These are phyloP conservation scores for Daldinia bambusicola DNA, from an alignment of 495 filamentous ascomycete species.

Conservation along the genomic window DNA sequence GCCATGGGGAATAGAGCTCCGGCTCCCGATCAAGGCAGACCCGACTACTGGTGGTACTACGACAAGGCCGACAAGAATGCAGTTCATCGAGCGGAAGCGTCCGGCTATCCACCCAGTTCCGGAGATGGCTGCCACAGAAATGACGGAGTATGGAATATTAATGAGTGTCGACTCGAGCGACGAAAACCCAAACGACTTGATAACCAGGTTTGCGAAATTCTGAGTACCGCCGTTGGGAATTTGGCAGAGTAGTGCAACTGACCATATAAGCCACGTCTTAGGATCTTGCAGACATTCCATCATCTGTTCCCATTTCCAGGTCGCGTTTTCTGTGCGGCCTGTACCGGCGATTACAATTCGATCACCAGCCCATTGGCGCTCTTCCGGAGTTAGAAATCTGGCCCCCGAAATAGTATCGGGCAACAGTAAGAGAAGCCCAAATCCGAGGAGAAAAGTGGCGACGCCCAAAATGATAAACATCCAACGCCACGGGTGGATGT, in stretches of 20 bases:
- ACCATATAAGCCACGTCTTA: slow-evolving; percentile 57
- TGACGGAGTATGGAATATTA: slow-evolving; percentile 52
- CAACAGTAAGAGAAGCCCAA: slow-evolving; percentile 47
- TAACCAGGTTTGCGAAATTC: slow-evolving; percentile 55
- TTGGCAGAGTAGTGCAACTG: slow-evolving; percentile 52
- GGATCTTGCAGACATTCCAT: slow-evolving; percentile 54
- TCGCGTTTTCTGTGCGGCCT: slow-evolving; percentile 48
- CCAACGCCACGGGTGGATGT: slow-evolving; percentile 49
- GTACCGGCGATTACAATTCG: slow-evolving; percentile 52
- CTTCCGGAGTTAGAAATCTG: slow-evolving; percentile 44
- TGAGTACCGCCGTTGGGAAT: slow-evolving; percentile 59
- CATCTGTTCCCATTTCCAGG: slow-evolving; percentile 52
- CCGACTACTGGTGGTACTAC: slow-evolving; percentile 54
- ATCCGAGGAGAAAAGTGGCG: slow-evolving; percentile 46
- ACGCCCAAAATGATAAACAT: slow-evolving; percentile 53
- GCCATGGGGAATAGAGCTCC: slow-evolving; percentile 41
- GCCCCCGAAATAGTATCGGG: slow-evolving; percentile 49
- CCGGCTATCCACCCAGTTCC: slow-evolving; percentile 54
- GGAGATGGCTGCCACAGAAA: slow-evolving; percentile 48
- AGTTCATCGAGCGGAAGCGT: slow-evolving; percentile 52
- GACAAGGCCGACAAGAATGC: slow-evolving; percentile 51
- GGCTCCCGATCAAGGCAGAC: slow-evolving; percentile 52
- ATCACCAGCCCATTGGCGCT: slow-evolving; percentile 48
- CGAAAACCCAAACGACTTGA: slow-evolving; percentile 55
- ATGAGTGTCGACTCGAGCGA: slow-evolving; percentile 52